A percentile compares a stretch with the other conserved stretches of the same genome.
phyloP scores from a whole-genome alignment of 75 land plant species.

The Picea glauca region DNA sequence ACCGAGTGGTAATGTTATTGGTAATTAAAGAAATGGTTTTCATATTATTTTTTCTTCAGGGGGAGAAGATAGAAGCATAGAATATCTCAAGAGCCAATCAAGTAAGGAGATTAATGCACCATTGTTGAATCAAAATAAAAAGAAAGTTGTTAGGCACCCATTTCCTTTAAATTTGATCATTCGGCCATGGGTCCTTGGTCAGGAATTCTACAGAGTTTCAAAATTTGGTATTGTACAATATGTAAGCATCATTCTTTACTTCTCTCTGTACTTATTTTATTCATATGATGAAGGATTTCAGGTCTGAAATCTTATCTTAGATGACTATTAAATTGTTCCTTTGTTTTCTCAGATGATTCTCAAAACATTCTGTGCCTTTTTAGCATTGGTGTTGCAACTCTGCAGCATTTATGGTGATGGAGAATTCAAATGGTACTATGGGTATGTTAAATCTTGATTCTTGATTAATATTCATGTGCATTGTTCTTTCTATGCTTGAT shows the following conservation, averaged over 20 bases:
- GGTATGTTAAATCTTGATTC: conserved; percentile 46
- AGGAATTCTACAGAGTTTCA: conserved; percentile 47
- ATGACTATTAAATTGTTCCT: conserved; percentile 7
- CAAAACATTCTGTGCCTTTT: conserved; percentile 72
- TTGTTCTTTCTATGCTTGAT: not conserved
- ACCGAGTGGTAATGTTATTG: not conserved
- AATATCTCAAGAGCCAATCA: conserved; percentile 55
- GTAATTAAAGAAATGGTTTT: not conserved
- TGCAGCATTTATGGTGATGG: conserved; percentile 79
- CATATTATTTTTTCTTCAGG: conserved; percentile 32
- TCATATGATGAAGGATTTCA: not conserved
- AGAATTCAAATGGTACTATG: conserved; percentile 82
- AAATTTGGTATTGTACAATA: conserved; percentile 91
- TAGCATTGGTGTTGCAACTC: conserved; percentile 71
- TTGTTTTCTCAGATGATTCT: conserved; percentile 68
- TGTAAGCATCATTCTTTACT: conserved; percentile 40
- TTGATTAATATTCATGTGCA: not conserved
- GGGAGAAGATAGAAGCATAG: conserved; percentile 62
- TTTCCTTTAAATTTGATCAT: conserved; percentile 45
- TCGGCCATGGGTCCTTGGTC: conserved; percentile 53
- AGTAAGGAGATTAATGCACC: conserved; percentile 33
- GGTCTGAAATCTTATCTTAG: not conserved
- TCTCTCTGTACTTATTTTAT: conserved; percentile 5
- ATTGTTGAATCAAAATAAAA: conserved; percentile 34
- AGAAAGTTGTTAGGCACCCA: conserved; percentile 23